These are phyloP conservation scores for Penicillium subrubescens DNA, from an alignment of 495 filamentous ascomycete genomes.

Conservation along the genomic window DNA sequence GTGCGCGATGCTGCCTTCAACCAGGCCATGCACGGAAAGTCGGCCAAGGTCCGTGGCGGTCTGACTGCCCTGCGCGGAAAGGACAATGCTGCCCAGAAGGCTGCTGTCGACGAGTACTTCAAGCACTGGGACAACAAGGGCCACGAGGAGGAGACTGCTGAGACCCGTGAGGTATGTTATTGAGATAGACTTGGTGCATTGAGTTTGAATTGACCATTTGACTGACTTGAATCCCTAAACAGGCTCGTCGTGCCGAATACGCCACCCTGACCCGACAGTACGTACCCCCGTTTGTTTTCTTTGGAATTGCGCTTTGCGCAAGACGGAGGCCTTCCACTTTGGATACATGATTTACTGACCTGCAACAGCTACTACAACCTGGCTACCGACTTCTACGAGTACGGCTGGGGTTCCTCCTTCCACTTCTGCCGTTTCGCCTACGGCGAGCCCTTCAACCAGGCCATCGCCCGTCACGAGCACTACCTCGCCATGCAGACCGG, in stretches of 20 bases:
- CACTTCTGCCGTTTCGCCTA: slow-evolving; percentile 96
- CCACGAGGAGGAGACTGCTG: slow-evolving; percentile 76
- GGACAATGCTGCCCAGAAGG: slow-evolving; percentile 77
- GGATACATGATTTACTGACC: slow-evolving; percentile 15
- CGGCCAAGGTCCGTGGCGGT: slow-evolving; percentile 68
- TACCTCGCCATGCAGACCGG: slow-evolving; percentile 92
- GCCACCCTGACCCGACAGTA: slow-evolving; percentile 94
- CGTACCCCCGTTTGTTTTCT: slow-evolving; percentile 31
- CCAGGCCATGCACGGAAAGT: slow-evolving; percentile 87
- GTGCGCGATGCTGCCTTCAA: slow-evolving; percentile 91
- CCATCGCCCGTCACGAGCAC: slow-evolving; percentile 97
- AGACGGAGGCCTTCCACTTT: neutral
- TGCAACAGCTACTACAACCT: slow-evolving; percentile 88
- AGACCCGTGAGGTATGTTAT: slow-evolving; percentile 67
- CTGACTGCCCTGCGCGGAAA: slow-evolving; percentile 85
- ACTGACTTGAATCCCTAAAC: slow-evolving; percentile 12
- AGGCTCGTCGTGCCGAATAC: slow-evolving; percentile 87
- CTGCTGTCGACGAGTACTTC: slow-evolving; percentile 96
- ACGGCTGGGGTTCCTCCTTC: slow-evolving; percentile 94
- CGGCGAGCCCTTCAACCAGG: slow-evolving; percentile 87
- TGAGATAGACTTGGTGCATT: neutral
- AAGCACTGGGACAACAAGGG: slow-evolving; percentile 99
- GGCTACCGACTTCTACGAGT: slow-evolving; percentile 95
- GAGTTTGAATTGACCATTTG: neutral
- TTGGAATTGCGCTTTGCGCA: neutral